Base-by-base conservation (phyloP, 768 basidiomycete species). In the Ramaria rubella region DNA sequence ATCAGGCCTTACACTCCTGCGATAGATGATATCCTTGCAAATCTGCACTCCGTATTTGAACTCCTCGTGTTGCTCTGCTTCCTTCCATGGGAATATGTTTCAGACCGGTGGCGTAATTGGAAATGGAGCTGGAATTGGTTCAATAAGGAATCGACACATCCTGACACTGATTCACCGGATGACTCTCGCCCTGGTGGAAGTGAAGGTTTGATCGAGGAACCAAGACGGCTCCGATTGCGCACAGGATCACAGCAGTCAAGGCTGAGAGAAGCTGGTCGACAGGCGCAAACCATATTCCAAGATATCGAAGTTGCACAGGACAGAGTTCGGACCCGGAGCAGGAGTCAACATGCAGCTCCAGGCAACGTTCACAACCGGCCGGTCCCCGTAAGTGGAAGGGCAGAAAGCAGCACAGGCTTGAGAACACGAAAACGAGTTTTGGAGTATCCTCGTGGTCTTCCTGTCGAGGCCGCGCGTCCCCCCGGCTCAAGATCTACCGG, bases 1-100 rank as follows among this genome's bases (percentile, higher is more conserved):
- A 67, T 92, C 63, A 87, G 83, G 64, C 90, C 90, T 5, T 88
- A 93, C 63, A 77, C 80, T 14, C 62, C 73, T 5, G 77, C 84
- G 1, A 70, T 92, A 33, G 90, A 93, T 64, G 73, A 80, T 15
- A 56, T 77, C 12, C 73, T 90, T 27, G 85, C 88, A 53, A 59
- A 86, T 24, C 68, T 75, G 34, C 76, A 80, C 50, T 80, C 83
- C 68, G 62, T 83, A 44, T 84, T 86, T 21, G 89, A 91, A 66
- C 61, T 73, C 30, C 73, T 88, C 49, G 48, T 83, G 34, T 69
- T 80, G 8, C 59, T 78, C 23, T 64, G 74, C 43, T 64, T 68
- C 21, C 67, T 78, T n/a, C 76, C 78, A 2, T 46, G 73, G 54
- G 68, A 73, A 52, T 64, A 69, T 48, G 61, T 74, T 21, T 57